Base-by-base conservation (phyloP, 768 basidiomycete genomes). In the Panaeolus cyanescens region DNA sequence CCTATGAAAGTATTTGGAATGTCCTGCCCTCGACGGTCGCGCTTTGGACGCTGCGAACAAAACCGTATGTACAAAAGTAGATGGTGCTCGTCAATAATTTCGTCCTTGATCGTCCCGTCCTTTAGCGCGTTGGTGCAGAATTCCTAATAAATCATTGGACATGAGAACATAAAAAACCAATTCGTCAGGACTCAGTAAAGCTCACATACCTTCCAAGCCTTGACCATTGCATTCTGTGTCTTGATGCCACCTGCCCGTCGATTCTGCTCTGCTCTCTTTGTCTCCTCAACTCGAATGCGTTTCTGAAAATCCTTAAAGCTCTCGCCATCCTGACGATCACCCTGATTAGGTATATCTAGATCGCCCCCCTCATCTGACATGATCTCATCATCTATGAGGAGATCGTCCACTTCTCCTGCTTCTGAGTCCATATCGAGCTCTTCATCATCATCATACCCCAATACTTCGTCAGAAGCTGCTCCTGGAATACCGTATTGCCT, bases 191-290 rank as follows among this genome's bases (percentile, higher is more conserved):
- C n/a, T n/a, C n/a, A n/a, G n/a, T n/a, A n/a, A n/a, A n/a, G n/a
- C n/a, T n/a, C 20, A 57, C 65, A 12, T 54, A 70, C 71, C 34
- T 70, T 55, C 70, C 68, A 73, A 9, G 55, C 64, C 19, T 58
- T 63, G 2, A 64, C 65, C 54, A 73, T 62, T 0, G 68, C 60
- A 1, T 64, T 53, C 56, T 73, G 72, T 0, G 70, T 69, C 56
- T 69, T 72, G 2, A 64, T 37, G 4, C 71, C 70, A 13, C 73
- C 72, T 4, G 39, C 33, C 0, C 70, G 55, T 10, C 71, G 65
- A 55, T 68, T 73, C 3, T 55, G 59, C 60, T 73, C 72, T 0
- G 68, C 59, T 30, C 69, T 56, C 28, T 59, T 45, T 4, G 67
- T 65, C 39, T 68, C 72, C 17, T 63, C 54, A 19, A 70, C 55